A percentile compares a stretch with the other conserved stretches of the same genome.
Conservation (phyloP, 306 rosid genomes). For the Hippophae rhamnoides region DNA sequence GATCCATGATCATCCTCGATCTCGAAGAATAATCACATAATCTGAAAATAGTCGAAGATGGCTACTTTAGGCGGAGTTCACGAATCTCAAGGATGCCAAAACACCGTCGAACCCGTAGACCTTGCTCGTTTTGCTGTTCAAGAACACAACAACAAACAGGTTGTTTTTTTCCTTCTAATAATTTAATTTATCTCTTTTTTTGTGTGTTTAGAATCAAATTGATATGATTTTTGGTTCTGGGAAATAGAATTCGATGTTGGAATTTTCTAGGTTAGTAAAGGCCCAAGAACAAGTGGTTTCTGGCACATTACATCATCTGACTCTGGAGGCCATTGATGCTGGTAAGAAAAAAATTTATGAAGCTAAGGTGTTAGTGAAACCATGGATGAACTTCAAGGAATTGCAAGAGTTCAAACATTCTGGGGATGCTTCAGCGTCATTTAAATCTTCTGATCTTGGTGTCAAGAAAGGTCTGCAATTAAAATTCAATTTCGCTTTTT, state of each 20-base stretch:
- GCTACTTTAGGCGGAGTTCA: background rate
- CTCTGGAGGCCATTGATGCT: background rate
- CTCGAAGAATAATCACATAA: too few relatives aligned
- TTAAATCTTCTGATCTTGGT: slow-evolving; percentile 65
- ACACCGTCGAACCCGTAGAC: background rate
- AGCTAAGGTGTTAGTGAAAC: background rate
- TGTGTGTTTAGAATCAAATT: background rate
- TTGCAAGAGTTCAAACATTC: background rate
- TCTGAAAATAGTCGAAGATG: too few relatives aligned
- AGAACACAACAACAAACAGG: background rate
- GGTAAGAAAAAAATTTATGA: background rate
- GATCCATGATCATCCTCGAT: too few relatives aligned
- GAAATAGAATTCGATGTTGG: too few relatives aligned
- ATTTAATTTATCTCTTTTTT: background rate
- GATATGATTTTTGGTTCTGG: background rate
- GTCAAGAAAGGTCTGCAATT: slow-evolving; percentile 38
- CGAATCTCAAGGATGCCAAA: background rate
- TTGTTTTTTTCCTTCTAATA: too few relatives aligned
- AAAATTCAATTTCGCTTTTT: too few relatives aligned
- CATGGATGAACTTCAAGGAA: background rate
- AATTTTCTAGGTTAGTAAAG: background rate
- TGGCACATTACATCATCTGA: background rate
- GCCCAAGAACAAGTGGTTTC: background rate
- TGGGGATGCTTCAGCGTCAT: slow-evolving; percentile 12
- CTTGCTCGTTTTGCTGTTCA: background rate